Base-by-base conservation (phyloP, 2,329 filamentous ascomycete species). In the Neurospora crassa region DNA sequence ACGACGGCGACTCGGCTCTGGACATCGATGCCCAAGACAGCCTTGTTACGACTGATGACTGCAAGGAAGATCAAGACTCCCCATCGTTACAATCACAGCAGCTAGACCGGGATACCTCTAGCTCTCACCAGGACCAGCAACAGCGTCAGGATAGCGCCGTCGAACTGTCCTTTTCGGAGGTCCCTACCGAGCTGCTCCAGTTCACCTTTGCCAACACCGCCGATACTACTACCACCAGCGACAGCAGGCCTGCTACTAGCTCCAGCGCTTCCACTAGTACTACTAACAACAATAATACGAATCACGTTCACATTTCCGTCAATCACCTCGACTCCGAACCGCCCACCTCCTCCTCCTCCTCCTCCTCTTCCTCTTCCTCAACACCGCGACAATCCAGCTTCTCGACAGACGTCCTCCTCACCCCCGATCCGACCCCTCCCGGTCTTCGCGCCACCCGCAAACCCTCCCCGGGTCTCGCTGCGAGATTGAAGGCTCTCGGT, bases 391-490 rank as follows among this genome's bases (percentile, higher is more conserved):
- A 69, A 72, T 71, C 71, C 71, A 72, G 70, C 69, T 5, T 70
- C 72, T 71, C 76, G 47, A 75, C 74, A 70, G 72, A 76, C 71
- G 72, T 73, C 71, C 74, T 76, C 71, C 78, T 74, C 72, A 71
- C 75, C 40, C 71, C 73, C 72, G 73, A 71, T 72, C 63, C 79
- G 71, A 72, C 76, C 71, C 72, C 77, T 71, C 74, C 75, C 68
- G 53, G 53, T 59, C 53, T 59, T 34, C 53, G 53, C 78, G 79
- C 74, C 77, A 80, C 70, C 78, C 79, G 88, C 76, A 90, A 88
- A 78, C 87, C 89, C 1, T 90, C 88, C 12, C 89, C 89, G 53
- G 89, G 89, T 47, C 82, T 91, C 69, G 88, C 89, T 75, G 88
- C 88, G 72, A 87, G 89, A 78, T 84, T 91, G 70, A 90, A 89